These are phyloP conservation scores for Bruguiera sexangula DNA, from an alignment of 345 rosid genomes.

Conservation along the genomic window DNA sequence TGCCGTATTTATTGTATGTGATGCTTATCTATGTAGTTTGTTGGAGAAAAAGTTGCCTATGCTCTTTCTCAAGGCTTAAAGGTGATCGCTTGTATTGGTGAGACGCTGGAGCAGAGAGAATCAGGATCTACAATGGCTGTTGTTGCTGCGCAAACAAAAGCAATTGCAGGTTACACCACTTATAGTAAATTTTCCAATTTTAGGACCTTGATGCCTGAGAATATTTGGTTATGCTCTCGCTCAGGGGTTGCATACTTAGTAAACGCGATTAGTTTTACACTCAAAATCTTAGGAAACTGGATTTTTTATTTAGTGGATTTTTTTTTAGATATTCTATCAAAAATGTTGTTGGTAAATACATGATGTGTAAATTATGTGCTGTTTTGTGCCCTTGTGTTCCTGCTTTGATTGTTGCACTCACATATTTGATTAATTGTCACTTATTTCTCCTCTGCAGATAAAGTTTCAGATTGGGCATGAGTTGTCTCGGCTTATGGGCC, in stretches of 20 bases:
- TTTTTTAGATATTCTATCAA: no score
- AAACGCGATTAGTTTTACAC: not conserved
- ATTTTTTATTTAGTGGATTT: no score
- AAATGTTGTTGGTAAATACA: no score
- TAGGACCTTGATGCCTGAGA: not conserved
- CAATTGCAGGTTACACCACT: conserved; percentile 48
- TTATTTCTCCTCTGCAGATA: conserved; percentile 33
- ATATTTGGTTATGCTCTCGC: not conserved
- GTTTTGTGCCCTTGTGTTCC: no score
- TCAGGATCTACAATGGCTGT: conserved; percentile 63
- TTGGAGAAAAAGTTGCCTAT: conserved; percentile 56
- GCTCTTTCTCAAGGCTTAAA: conserved; percentile 59
- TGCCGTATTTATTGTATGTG: not conserved
- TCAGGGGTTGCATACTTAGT: not conserved
- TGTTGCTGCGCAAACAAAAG: conserved; percentile 64
- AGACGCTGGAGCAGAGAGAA: conserved; percentile 70
- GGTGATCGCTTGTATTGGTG: conserved; percentile 70
- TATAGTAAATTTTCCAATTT: not conserved
- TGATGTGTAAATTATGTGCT: no score
- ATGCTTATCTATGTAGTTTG: conserved; percentile 43
- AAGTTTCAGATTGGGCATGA: conserved; percentile 47
- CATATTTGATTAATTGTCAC: no score
- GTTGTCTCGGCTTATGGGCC: conserved; percentile 75
- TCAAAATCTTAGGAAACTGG: no score
- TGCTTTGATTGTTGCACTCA: no score